Evolutionary conservation across 2,329 filamentous ascomycete genomes (phyloP).

Genomic region (Phyllosticta paracitricarpa): DNA sequence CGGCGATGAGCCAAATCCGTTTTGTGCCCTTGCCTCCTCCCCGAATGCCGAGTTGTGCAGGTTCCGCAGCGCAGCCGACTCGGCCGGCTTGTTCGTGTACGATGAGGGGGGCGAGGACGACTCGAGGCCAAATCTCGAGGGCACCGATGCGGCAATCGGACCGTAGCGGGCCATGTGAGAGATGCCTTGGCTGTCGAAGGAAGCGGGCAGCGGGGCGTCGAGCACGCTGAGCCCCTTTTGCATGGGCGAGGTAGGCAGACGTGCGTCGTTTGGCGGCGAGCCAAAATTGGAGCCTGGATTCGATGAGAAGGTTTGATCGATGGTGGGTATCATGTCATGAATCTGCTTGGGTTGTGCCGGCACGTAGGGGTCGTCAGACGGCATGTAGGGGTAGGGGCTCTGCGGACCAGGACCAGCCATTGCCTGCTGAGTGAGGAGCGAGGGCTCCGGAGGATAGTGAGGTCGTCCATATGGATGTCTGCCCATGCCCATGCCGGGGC

Average conservation of each 20-base stretch:
- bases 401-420: constrained; percentile 29
- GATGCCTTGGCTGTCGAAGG: constrained; percentile 92
- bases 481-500: constrained; percentile 55
- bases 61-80: constrained; percentile 52
- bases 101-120: constrained; percentile 69
- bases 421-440: constrained; percentile 53
- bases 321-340: constrained; percentile 44
- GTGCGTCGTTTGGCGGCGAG: constrained; percentile 64
- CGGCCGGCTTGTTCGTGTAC: constrained; percentile 45
- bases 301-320: constrained; percentile 50
- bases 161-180: constrained; percentile 85
- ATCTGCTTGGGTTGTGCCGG: constrained; percentile 20
- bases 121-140: constrained; percentile 82
- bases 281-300: constrained; percentile 60
- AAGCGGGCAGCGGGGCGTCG: constrained; percentile 85
- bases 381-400: constrained; percentile 29
- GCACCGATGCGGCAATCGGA: constrained; percentile 84
- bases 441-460: constrained; percentile 59
- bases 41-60: constrained; percentile 59
- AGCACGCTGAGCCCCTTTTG: constrained; percentile 74
- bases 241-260: constrained; percentile 70
- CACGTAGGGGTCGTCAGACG: constrained; percentile 32
- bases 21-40: constrained; percentile 53
- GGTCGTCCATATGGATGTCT: constrained; percentile 42
- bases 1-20: constrained; percentile 41